Percentiles rank a stretch among this genome's conserved stretches.
phyloP scores from a whole-genome alignment of 306 rosid genomes.

The Oxytropis ochrocephala region DNA sequence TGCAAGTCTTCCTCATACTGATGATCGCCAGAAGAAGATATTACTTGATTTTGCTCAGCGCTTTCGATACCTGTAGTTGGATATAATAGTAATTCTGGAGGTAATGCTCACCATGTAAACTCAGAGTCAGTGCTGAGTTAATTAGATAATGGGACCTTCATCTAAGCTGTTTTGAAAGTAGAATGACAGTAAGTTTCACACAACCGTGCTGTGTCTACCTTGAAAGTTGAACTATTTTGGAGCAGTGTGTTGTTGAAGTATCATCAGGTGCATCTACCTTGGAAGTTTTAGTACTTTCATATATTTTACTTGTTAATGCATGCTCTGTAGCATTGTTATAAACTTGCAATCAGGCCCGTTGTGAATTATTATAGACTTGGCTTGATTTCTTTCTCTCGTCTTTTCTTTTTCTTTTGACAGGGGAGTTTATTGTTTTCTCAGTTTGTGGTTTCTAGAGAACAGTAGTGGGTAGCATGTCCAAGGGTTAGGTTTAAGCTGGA shows the following conservation, averaged over 20 bases:
- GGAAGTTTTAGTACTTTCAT: slow-evolving; percentile 31
- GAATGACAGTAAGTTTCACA: slow-evolving; percentile 4
- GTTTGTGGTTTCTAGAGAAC: slow-evolving; percentile 41
- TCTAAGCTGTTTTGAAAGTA: slow-evolving; percentile 7
- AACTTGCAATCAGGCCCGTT: slow-evolving; percentile 43
- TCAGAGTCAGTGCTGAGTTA: slow-evolving; percentile 57
- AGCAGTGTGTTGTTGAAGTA: no score
- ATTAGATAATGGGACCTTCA: slow-evolving; percentile 17
- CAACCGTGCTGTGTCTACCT: slow-evolving; percentile 1
- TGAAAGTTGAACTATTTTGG: no score
- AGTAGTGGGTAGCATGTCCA: slow-evolving; percentile 40
- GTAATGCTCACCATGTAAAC: slow-evolving; percentile 40
- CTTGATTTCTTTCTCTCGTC: slow-evolving; percentile 42
- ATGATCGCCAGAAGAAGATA: slow-evolving; percentile 63
- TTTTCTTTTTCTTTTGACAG: slow-evolving; percentile 33
- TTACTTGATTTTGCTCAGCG: slow-evolving; percentile 81
- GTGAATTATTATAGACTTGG: slow-evolving; percentile 38
- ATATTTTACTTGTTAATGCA: slow-evolving; percentile 22
- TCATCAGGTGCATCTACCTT: slow-evolving; percentile 31
- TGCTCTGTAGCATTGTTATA: slow-evolving; percentile 33
- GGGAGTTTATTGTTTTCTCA: slow-evolving; percentile 58
- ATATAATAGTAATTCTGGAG: slow-evolving; percentile 45
- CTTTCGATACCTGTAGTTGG: slow-evolving; percentile 66
- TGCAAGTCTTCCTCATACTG: slow-evolving; percentile 92
- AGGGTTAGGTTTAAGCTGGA: slow-evolving; percentile 43